Base-by-base conservation (phyloP, 1,284 basidiomycete species). In the Lentinus polychrous region DNA sequence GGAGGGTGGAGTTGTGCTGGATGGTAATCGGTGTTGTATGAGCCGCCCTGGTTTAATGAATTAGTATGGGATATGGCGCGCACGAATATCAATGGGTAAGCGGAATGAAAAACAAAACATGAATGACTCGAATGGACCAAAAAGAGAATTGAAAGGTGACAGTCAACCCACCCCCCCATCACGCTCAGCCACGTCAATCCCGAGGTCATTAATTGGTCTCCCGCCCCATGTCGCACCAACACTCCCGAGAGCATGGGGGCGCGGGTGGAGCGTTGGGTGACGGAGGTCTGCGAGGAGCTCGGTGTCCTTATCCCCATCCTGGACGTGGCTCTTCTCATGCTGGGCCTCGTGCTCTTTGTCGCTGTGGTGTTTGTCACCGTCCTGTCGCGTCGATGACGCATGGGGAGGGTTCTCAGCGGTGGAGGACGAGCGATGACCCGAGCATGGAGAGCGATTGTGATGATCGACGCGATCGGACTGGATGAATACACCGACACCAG, bases 21-120 rank as follows among this genome's bases (percentile, higher is more conserved):
- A 52, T 66, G 64, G 53, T 66, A 66, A 49, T 58, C 55, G 0
- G 58, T 58, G 17, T 62, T 57, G 41, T 62, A 62, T 2, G 52
- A 59, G 1, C 46, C 45, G 14, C 53, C 60, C 62, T 63, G n/a
- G n/a, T 48, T 7, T 20, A n/a, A 49, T 7, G n/a, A 24, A n/a
- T n/a, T n/a, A n/a, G n/a, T n/a, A n/a, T n/a, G n/a, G n/a, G n/a
- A n/a, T n/a, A n/a, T n/a, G n/a, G n/a, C n/a, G n/a, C n/a, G n/a
- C n/a, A 14, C 27, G 10, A 37, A 10, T 27, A 36, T 27, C 3
- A 12, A 14, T 20, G n/a, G 18, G 36, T 17, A 41, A 12, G 11
- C 35, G 39, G 12, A 18, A 20, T 12, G 34, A 44, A 8, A n/a
- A 37, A 24, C 48, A 15, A 50, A 12, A 45, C 37, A 54, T 20